Conservation (phyloP, 352 stramenopile species). For the Pythium volutum region DNA sequence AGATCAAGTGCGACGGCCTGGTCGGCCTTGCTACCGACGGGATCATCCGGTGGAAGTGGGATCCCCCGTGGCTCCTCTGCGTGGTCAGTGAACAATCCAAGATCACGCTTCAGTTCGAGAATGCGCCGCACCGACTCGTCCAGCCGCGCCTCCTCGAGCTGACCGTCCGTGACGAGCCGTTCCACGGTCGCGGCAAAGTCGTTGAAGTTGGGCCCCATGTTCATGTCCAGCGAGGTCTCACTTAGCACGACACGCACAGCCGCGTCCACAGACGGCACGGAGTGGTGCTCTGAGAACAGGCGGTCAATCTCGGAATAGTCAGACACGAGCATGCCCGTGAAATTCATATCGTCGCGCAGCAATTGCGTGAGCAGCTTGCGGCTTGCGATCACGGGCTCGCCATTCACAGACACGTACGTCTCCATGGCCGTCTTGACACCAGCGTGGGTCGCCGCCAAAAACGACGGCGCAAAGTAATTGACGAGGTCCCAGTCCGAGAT, state of each 20-base stretch:
- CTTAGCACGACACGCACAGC: constrained; percentile 67
- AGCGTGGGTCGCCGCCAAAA: constrained; percentile 60
- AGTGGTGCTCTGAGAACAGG: constrained; percentile 76
- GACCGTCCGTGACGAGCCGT: constrained; percentile 37
- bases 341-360: constrained; percentile 85
- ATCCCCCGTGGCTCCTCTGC: constrained; percentile 2
- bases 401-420: constrained; percentile 88
- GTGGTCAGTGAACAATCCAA: constrained; percentile 41
- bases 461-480: constrained; percentile 75
- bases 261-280: constrained; percentile 55
- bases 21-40: constrained; percentile 51
- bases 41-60: not conserved
- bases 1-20: constrained; percentile 52
- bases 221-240: constrained; percentile 92
- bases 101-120: constrained; percentile 45
- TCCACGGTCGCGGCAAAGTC: constrained; percentile 56
- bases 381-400: constrained; percentile 84
- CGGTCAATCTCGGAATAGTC: constrained; percentile 93
- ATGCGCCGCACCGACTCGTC: constrained; percentile 38
- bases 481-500: constrained; percentile 67
- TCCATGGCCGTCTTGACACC: constrained; percentile 90
- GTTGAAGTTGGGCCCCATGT: constrained; percentile 71
- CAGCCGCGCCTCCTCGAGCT: constrained; percentile 46
- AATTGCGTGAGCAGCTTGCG: constrained; percentile 72
- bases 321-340: constrained; percentile 88